Conservation (phyloP, 1,139 yeast species). For the Hanseniaspora gamundiae region DNA sequence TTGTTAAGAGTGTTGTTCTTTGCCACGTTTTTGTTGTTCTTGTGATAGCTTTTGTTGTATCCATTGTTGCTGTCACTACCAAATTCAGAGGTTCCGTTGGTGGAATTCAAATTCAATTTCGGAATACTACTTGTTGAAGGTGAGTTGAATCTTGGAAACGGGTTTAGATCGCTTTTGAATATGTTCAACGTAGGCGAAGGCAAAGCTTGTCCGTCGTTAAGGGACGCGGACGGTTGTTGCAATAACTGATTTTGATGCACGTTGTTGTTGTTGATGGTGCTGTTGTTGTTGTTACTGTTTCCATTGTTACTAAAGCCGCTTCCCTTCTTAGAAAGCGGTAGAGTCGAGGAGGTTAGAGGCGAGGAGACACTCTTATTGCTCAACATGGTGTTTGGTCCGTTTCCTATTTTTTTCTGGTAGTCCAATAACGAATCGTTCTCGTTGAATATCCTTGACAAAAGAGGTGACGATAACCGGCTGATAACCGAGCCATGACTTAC, state of each 20-base stretch:
- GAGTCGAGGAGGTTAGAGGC: background rate
- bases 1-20: slow-evolving; percentile 2
- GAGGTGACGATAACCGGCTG: slow-evolving; percentile 24
- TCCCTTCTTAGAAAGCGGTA: background rate
- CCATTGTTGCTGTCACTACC: background rate
- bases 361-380: background rate
- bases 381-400: background rate
- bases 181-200: background rate
- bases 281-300: background rate
- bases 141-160: background rate
- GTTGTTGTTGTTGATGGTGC: background rate
- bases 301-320: too few species aligned
- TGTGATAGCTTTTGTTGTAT: background rate
- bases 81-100: background rate
- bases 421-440: slow-evolving; percentile 9
- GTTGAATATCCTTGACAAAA: slow-evolving; percentile 23
- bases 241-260: background rate
- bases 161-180: background rate
- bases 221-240: background rate
- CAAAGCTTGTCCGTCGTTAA: background rate
- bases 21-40: slow-evolving; percentile 4
- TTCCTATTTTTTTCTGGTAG: background rate
- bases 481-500: slow-evolving; percentile 12
- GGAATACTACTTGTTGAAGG: background rate
- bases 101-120: background rate